Evolutionary conservation across 1,139 yeast genomes (phyloP), one percentile per base, ranked within the genome.

Genomic region (Lodderomyces orthopsilosis): DNA sequence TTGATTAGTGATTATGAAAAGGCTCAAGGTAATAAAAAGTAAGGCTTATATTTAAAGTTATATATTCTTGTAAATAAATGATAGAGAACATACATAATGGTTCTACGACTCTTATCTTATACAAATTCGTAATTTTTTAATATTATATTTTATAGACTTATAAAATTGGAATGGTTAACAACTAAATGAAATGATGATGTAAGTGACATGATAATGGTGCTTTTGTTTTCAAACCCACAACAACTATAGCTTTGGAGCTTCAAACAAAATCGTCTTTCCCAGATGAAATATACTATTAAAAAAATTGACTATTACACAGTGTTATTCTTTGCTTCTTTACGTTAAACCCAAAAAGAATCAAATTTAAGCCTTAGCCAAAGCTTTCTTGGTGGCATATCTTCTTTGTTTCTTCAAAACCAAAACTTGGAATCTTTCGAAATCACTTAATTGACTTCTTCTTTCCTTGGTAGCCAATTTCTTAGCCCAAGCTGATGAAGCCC

Each of bases 351-450:
- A 18, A 19, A 26, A 14, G 21, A 14, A 14, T 18, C 22, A 4
- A 4, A 61, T 62, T 79, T 83, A 85, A 76, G 94, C 94, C 82
- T 86, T 87, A 65, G 94, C 93, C 51, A 70, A 65, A 61, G 75
- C 74, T 64, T 89, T 91, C 81, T 86, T 87, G 68, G 91, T 91
- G 75, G 93, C 90, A 70, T 74, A 84, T 80, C 93, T 86, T 79
- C 89, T 89, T 83, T 91, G 96, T 84, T 90, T 93, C 87, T 87
- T 91, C 74, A 89, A 85, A 62, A 89, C 94, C 74, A 87, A 72
- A 63, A 91, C 98, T 83, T 93, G 97, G 97, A 93, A 93, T 85
- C 99, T 91, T 82, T 93, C 97, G 67, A 93, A 93, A 78, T 93
- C 99, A 62, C 93, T 70, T 72, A 94, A 85, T 69, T 85, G 78